These are phyloP conservation scores for Ensete ventricosum DNA, from an alignment of 176 grass and related monocot genomes.

Conservation along the genomic window DNA sequence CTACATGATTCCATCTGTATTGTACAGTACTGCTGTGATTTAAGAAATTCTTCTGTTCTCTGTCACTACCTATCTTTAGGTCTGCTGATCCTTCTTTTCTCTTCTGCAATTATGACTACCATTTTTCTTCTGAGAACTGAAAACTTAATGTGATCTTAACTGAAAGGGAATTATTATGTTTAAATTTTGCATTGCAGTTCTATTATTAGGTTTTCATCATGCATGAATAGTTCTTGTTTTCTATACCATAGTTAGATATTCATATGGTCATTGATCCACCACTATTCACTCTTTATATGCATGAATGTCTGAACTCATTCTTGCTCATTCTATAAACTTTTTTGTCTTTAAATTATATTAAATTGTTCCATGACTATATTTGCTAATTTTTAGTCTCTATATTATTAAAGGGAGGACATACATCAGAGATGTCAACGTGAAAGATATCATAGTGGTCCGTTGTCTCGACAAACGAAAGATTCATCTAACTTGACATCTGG, in stretches of 20 bases:
- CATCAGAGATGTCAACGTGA: constrained; percentile 41
- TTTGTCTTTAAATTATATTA: background rate
- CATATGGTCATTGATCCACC: too few relatives aligned
- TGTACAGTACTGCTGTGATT: background rate
- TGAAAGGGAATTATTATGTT: background rate
- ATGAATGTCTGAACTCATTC: background rate
- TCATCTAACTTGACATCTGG: constrained; percentile 35
- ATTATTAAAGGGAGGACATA: constrained; percentile 36
- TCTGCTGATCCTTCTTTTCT: background rate
- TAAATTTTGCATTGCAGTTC: too few relatives aligned
- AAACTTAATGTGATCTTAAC: background rate
- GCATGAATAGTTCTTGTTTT: too few relatives aligned
- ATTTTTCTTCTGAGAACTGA: background rate
- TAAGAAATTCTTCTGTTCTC: background rate
- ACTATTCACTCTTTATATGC: too few relatives aligned
- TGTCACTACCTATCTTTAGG: background rate
- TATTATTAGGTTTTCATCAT: too few relatives aligned
- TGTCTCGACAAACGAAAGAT: constrained; percentile 62
- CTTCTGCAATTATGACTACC: background rate
- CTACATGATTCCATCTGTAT: background rate
- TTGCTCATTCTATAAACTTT: background rate
- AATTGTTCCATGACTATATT: background rate
- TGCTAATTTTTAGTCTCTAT: background rate
- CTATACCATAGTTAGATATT: too few relatives aligned
- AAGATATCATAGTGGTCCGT: constrained; percentile 67